Evolutionary conservation across 495 filamentous ascomycete species (phyloP).

Genomic region (Neurospora sp.): DNA sequence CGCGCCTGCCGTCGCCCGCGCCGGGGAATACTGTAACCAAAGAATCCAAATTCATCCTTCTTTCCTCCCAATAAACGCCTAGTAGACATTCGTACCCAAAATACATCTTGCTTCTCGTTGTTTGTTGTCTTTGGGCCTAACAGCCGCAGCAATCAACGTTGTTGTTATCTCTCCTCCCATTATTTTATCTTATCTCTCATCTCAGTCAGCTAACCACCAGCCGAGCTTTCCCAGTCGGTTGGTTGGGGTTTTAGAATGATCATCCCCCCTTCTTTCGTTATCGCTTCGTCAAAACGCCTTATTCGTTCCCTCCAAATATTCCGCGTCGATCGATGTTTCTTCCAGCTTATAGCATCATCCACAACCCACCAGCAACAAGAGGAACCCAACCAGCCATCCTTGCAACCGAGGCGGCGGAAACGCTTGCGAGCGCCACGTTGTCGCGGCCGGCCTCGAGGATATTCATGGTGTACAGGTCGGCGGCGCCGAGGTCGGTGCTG

Average conservation of each 20-base stretch:
- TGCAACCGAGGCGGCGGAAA: conserved; percentile 15
- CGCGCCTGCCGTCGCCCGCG: neutral
- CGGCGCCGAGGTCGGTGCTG: conserved; percentile 60
- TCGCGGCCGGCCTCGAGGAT: conserved; percentile 25
- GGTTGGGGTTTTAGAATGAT: neutral
- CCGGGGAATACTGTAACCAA: neutral
- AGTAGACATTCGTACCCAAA: neutral
- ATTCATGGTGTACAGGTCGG: conserved; percentile 59
- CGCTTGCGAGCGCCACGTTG: conserved; percentile 4
- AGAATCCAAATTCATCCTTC: neutral
- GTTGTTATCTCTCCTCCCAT: neutral
- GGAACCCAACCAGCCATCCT: conserved; percentile 26
- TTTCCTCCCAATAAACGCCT: conserved; percentile 11
- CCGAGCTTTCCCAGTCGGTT: neutral
- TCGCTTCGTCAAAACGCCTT: neutral
- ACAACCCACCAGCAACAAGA: conserved; percentile 23
- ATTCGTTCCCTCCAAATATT: neutral
- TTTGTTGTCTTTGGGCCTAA: neutral
- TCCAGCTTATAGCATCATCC: conserved; percentile 20
- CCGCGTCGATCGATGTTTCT: neutral
- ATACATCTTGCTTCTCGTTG: conserved; percentile 5
- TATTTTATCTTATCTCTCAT: neutral
- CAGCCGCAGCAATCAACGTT: neutral
- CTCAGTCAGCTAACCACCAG: neutral
- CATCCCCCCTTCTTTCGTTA: neutral